Evolutionary conservation across 805 yeast genomes (phyloP), one percentile per base, ranked within the genome.

Genomic region (Saturnispora diversa): DNA sequence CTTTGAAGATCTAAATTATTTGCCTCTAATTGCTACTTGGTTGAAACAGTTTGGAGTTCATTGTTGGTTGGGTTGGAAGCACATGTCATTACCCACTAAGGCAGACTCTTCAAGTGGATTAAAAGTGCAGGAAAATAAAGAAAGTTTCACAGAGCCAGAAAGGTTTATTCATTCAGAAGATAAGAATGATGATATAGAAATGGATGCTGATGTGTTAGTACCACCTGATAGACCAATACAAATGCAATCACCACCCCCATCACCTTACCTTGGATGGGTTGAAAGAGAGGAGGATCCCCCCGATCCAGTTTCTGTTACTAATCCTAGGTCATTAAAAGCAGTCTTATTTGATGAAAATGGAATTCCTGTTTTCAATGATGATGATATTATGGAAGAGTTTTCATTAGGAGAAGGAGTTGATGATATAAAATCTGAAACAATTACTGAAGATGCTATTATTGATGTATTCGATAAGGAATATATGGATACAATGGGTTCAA

Each of bases 231-330:
- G 55, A 6, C 50, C 46, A n/a, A 44, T 59, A 1, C 61, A 59
- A 35, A 45, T 59, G 34, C 60, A 56, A 44, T 60, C 65, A 0
- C 65, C 65, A 6, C 65, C 65, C 6, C 55, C 63, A 1, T 60
- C 65, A 1, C 65, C 65, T 3, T 59, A 59, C 37, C 44, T 58
- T 20, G 63, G 62, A 2, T 59, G 52, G 45, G 47, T 50, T 12
- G 52, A 51, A 28, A 45, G 44, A 39, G 59, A 58, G 1, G 64
- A 60, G 39, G 64, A 59, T 3, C 53, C 62, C 5, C 64, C 64
- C 9, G 50, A 46, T 28, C 42, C 50, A 22, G 52, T 57, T 4
- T 47, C 59, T 38, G 52, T 56, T 3, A 38, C 33, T 16, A 58
- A 60, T 44, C 64, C 64, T 2, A 49, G 45, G 34, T 46, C 59